Base-by-base conservation (phyloP, 345 rosid species). In the Murraya koenigii region DNA sequence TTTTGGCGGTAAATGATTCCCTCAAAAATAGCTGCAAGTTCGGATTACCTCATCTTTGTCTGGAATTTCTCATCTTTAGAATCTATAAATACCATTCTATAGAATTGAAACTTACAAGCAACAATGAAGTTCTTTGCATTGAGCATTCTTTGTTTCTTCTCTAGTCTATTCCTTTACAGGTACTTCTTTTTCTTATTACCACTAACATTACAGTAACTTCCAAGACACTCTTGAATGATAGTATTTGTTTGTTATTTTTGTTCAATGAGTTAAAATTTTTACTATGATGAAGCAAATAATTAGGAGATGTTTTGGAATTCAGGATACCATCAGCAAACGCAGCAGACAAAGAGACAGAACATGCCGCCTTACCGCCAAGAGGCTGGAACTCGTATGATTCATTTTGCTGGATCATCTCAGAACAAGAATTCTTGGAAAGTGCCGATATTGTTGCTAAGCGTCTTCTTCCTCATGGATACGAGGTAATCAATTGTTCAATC, bases 361-460 rank as follows among this genome's bases (percentile, higher is more conserved):
- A 66, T 47, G 93, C 92, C 67, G 80, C 82, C 83, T 78, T 77
- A 58, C 97, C 97, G 35, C 97, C 98, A n/a, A 88, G 97, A 88
- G 98, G 98, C 67, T 95, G 98, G 95, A 95, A 93, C 71, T 88
- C 98, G 0, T 95, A 95, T 26, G 97, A 95, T 81, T 90, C 98
- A 71, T 95, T 89, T 80, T 87, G 89, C 84, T 95, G 98, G 97
- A 88, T 82, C 7, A 74, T 93, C 77, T 89, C 94, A 5, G 97
- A 95, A 84, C 80, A 87, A 67, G 98, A 91, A 84, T 95, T 95
- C 82, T 78, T 95, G 81, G 78, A 82, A 33, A 93, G 74, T 58
- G 90, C 98, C 35, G 89, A 87, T 67, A 78, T 89, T 28, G 44
- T 95, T 80, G 84, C 97, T 0, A 78, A 80, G 75, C 88, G 88